Base-by-base conservation (phyloP, 305 asterid species). In the Nicotiana rustica region DNA sequence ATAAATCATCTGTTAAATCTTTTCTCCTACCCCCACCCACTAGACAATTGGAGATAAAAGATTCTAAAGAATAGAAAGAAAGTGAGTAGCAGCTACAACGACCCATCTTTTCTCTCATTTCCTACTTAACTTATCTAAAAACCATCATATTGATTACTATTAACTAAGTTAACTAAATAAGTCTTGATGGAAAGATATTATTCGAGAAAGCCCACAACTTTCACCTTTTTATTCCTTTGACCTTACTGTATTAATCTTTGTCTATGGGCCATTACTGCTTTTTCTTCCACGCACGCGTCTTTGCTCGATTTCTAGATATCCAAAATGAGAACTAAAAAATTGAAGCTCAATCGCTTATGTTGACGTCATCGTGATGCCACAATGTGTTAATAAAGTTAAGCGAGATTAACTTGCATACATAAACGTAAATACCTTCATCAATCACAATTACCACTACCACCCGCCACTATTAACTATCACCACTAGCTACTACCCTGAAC, bases 21-120 rank as follows among this genome's bases (percentile, higher is more conserved):
- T 75, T 75, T 49, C 64, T 75, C 80, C 80, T 75, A 49, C 65
- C 65, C 80, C 80, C 80, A 52, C 80, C 79, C 80, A 52, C 80
- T 52, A 52, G 31, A 75, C 65, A 75, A 75, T 52, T 25, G 47
- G 47, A 75, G 65, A 52, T 75, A 52, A 75, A 75, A 15, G 65
- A 75, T 75, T 52, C 47, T 29, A 29, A 52, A 75, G 47, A 75
- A 75, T 52, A 75, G 14, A 71, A 49, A 47, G 41, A 47, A 73
- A 73, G 79, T 6, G 2, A 47, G 41, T 6, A 49, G 79, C 62
- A 13, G 41, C 79, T 47, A 47, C 55, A 75, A 52, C 10, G 47
- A 25, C 80, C 80, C 65, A 15, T 75, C 47, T 9, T 60, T 18
- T 60, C 15, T 21, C 79, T 60, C 18, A 49, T 52, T 52, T 8